phyloP scores from a whole-genome alignment of 441 rosid species.

The Sinapis alba region DNA sequence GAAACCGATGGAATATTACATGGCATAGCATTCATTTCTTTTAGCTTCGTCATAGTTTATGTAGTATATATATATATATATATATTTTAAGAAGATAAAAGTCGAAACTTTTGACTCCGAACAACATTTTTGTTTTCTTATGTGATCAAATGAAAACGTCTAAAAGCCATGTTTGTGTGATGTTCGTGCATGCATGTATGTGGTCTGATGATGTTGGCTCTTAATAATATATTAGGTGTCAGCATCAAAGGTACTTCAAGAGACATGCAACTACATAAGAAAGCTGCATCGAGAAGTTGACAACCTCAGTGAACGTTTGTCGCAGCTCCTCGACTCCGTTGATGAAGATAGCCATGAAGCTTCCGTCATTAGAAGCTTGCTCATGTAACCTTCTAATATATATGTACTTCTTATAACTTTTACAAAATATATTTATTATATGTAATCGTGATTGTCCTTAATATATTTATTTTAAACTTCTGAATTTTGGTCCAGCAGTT shows the following conservation, averaged over 20 bases:
- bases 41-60: not conserved
- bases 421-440: not conserved
- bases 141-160: not conserved
- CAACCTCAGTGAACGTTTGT: slow-evolving; percentile 72
- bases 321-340: slow-evolving; percentile 65
- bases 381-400: slow-evolving; percentile 45
- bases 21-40: not conserved
- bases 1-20: too few relatives aligned
- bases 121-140: slow-evolving; percentile 30
- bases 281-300: slow-evolving; percentile 80
- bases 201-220: slow-evolving; percentile 4
- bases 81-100: not conserved
- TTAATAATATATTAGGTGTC: slow-evolving; percentile 51
- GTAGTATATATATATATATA: too few relatives aligned
- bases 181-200: not conserved
- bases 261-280: slow-evolving; percentile 81
- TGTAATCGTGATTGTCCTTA: slow-evolving; percentile 27
- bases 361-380: slow-evolving; percentile 65
- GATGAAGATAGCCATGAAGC: slow-evolving; percentile 82
- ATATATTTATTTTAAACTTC: slow-evolving; percentile 11
- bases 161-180: slow-evolving; percentile 7
- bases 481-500: not conserved
- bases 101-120: slow-evolving; percentile 37
- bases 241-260: slow-evolving; percentile 70
- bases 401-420: not conserved